Evolutionary conservation across 768 basidiomycete species (phyloP), one percentile per base, ranked within the genome.

Genomic region (Cyclocybe aegerita): DNA sequence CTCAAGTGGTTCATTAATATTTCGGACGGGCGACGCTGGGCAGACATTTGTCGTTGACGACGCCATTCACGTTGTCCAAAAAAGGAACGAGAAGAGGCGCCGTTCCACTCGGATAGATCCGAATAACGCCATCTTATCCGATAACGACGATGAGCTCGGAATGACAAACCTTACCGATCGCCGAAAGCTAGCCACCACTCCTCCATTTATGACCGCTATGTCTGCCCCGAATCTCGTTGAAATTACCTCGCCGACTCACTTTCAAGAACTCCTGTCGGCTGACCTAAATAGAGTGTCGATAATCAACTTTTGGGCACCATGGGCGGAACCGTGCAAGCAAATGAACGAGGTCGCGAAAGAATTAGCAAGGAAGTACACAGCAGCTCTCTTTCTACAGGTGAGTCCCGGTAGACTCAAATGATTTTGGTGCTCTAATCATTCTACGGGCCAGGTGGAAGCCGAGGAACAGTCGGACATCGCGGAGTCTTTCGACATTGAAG

Each of bases 291-390:
- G 90, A 15, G 79, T 96, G 16, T 94, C 94, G 4, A 74, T 96
- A 34, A 83, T 97, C 63, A 92, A 90, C 71, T 99, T 98, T 67
- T 95, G 93, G 89, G 91, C 95, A 38, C 74, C 82, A 68, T 89
- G 93, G 92, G 97, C 93, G 0, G 88, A 82, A 54, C 93, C 94
- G 36, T 98, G 95, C 75, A 78, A 78, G 59, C 79, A 86, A 60
- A 96, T 97, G 88, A 94, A 93, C 71, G 74, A 83, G 39, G 82
- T 94, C 4, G 81, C 89, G 12, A 52, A 61, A 7, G 88, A 90
- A 60, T 76, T 96, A 39, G 81, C 93, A 1, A 81, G 78, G 54
- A 88, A 89, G 64, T 79, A 92, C 61, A 73, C 82, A 0, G 58
- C 72, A 2, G 67, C 89, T 1, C 74, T 98, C 16, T 88, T 92